Base-by-base conservation (phyloP, 768 basidiomycete genomes). In the Boletus speciosus region DNA sequence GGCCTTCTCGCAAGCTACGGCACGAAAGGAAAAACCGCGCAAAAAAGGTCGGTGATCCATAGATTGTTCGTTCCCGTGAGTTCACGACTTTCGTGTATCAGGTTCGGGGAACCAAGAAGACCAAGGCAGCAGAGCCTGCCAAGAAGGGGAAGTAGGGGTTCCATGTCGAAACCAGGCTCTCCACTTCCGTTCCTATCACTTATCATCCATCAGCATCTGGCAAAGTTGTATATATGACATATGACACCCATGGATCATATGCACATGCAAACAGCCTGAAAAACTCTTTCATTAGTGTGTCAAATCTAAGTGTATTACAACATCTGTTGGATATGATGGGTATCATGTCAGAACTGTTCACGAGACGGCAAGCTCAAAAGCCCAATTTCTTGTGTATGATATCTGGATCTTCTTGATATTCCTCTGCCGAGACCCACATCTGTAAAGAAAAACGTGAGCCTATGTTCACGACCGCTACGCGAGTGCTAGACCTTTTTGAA, bases 341-440 rank as follows among this genome's bases (percentile, higher is more conserved):
- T 73, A 73, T 72, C 69, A 47, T 57, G 53, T 49, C 49, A 55
- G 65, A 51, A 51, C 27, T 54, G 58, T 49, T 47, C 47, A 43
- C 51, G 46, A 41, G 41, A 60, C 51, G 42, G 46, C 50, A 58
- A 61, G 51, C 43, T 59, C 68, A 93, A 71, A 93, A 93, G 44
- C 90, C 90, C 53, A 88, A 81, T 73, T 96, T 96, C 74, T 92
- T 95, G 74, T 97, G 95, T 66, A 98, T 98, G 65, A 98, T 90
- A 66, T 98, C 95, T 51, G 96, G 95, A 73, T 98, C 96, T 72
- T 99, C 96, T 73, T 97, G 93, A 69, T 98, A 98, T 73, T 98
- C 97, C 73, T 99, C 96, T 37, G 95, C 94, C 43, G 93, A 95
- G 47, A 99, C 93, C 96, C 97, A 99, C 96, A 99, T 98, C 93